Evolutionary conservation across 495 filamentous ascomycete species (phyloP).

Genomic region (Penicillium angulare): DNA sequence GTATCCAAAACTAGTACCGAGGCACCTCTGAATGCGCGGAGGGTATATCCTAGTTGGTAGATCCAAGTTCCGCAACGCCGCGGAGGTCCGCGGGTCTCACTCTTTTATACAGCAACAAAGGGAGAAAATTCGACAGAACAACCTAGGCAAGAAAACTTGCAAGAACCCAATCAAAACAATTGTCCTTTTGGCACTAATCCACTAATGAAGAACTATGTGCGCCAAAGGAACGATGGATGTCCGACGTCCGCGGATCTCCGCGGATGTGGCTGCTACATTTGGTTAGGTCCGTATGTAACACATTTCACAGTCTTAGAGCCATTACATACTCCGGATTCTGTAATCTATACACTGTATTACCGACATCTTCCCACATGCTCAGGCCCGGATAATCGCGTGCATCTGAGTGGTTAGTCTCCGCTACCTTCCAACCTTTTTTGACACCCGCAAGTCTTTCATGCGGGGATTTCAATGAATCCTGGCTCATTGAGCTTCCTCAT

Average conservation of each 20-base stretch:
- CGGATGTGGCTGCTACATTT: background rate
- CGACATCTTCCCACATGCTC: background rate
- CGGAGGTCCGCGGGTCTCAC: slow-evolving; percentile 10
- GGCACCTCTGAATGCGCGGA: background rate
- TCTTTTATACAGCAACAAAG: background rate
- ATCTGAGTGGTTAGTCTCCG: background rate
- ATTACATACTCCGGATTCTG: background rate
- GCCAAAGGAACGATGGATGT: background rate
- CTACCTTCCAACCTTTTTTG: background rate
- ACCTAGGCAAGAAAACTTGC: too few relatives aligned
- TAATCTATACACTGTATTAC: background rate
- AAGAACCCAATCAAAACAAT: too few relatives aligned
- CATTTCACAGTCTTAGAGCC: background rate
- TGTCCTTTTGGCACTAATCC: too few relatives aligned
- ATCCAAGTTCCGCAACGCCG: slow-evolving; percentile 1
- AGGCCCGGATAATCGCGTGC: background rate
- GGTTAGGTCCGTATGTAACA: background rate
- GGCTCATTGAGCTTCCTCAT: background rate
- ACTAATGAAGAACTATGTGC: too few relatives aligned
- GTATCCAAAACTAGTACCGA: background rate
- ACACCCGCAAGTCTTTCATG: background rate
- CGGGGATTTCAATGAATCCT: background rate
- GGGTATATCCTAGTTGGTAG: background rate
- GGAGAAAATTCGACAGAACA: too few relatives aligned
- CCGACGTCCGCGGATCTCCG: background rate